Percentiles rank a stretch among this genome's conserved stretches.
phyloP scores from a whole-genome alignment of 345 rosid species.

The Arabidopsis arenosa region DNA sequence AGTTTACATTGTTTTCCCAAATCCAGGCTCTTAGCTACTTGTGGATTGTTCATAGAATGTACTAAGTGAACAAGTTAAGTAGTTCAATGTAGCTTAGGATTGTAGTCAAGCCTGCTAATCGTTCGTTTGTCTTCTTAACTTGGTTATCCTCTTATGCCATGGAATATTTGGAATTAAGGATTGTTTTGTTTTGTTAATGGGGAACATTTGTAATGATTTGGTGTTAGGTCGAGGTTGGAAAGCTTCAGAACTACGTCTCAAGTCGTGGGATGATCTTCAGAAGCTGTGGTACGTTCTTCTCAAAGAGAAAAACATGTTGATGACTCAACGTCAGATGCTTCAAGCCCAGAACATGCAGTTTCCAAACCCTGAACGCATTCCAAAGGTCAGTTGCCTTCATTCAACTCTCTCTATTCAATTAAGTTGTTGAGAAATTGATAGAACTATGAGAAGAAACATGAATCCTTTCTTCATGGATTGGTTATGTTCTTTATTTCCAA shows the following conservation, averaged over 20 bases:
- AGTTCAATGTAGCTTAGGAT: background rate
- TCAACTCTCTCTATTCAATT: too few species aligned
- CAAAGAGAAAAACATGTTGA: conserved; percentile 96
- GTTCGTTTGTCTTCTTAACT: background rate
- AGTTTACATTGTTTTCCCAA: background rate
- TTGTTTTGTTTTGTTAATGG: conserved; percentile 4
- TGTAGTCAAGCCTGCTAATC: background rate
- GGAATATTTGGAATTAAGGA: background rate
- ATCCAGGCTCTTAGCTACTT: too few species aligned
- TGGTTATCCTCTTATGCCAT: background rate
- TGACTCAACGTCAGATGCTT: conserved; percentile 98
- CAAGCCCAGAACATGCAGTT: conserved; percentile 82
- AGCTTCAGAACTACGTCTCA: conserved; percentile 87
- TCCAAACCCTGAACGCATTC: conserved; percentile 87
- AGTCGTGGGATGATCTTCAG: conserved; percentile 92
- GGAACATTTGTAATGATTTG: conserved; percentile 2
- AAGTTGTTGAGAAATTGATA: too few species aligned
- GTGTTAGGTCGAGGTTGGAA: conserved; percentile 93
- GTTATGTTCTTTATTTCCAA: background rate
- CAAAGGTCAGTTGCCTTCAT: too few species aligned
- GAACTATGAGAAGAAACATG: background rate
- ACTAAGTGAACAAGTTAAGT: background rate
- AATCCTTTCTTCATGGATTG: background rate
- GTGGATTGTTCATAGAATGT: background rate
- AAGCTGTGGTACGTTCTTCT: conserved; percentile 90